Percentiles rank a stretch among this genome's conserved stretches.
These are phyloP conservation scores for Beta macrorhiza DNA, from an alignment of 179 eudicot genomes.

Conservation along the genomic window DNA sequence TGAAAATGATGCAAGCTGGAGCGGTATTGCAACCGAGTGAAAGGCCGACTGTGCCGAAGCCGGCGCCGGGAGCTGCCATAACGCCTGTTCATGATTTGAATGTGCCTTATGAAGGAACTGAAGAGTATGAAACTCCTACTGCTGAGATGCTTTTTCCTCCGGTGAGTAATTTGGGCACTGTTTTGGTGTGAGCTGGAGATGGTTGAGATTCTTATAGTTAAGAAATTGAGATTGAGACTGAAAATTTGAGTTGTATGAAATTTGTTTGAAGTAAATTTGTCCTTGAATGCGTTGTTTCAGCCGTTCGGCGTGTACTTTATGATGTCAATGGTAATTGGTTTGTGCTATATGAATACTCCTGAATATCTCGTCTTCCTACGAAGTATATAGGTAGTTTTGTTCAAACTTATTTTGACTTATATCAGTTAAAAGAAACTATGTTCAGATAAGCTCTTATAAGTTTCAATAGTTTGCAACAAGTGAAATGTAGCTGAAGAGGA, in stretches of 20 bases:
- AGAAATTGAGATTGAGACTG: background rate
- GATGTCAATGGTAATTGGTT: background rate
- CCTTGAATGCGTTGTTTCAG: background rate
- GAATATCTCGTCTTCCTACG: background rate
- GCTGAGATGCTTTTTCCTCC: conserved; percentile 96
- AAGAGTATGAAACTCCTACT: conserved; percentile 97
- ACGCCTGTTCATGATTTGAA: conserved; percentile 91
- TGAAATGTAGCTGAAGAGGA: too few relatives aligned
- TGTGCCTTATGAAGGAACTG: conserved; percentile 91
- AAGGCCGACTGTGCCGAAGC: conserved; percentile 51
- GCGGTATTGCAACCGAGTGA: conserved; percentile 75
- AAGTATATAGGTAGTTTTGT: too few relatives aligned
- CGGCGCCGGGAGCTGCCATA: conserved; percentile 46
- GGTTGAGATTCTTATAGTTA: background rate
- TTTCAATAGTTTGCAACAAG: too few relatives aligned
- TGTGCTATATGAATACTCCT: background rate
- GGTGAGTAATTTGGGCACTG: conserved; percentile 40
- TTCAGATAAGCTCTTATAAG: too few relatives aligned
- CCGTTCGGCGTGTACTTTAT: background rate
- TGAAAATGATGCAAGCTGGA: conserved; percentile 90
- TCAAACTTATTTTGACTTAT: too few relatives aligned
- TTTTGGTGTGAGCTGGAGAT: background rate
- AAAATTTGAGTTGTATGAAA: background rate
- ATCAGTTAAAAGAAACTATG: too few relatives aligned
- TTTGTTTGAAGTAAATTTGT: background rate